These are phyloP conservation scores for Suhomyces bokatorum DNA, from an alignment of 1,139 yeast genomes.

Conservation along the genomic window DNA sequence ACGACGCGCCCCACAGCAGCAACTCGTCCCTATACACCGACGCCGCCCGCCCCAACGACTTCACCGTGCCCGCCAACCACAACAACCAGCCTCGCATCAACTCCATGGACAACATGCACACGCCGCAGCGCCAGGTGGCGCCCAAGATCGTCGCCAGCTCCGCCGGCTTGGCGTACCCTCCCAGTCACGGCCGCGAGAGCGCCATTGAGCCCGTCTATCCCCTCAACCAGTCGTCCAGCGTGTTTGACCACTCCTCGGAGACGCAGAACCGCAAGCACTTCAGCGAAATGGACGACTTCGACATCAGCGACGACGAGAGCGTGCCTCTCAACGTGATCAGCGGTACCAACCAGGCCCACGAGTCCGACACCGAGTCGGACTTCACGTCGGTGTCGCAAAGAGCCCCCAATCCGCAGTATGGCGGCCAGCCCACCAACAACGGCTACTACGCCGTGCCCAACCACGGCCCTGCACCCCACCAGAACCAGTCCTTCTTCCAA, in stretches of 20 bases:
- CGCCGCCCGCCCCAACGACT: conserved; percentile 40
- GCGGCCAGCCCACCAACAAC: conserved; percentile 8
- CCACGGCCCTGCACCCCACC: conserved; percentile 9
- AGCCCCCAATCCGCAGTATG: conserved; percentile 64
- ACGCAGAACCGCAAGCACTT: conserved; percentile 52
- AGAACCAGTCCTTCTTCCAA: conserved; percentile 15
- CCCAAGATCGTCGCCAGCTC: conserved; percentile 33
- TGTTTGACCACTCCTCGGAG: conserved; percentile 48
- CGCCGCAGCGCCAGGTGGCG: conserved; percentile 26
- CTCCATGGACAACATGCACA: conserved; percentile 8
- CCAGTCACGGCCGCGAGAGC: conserved; percentile 13
- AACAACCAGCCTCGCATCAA: conserved; percentile 6
- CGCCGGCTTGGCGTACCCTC: conserved; percentile 23
- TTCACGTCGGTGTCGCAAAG: conserved; percentile 82
- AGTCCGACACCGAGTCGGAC: conserved; percentile 50
- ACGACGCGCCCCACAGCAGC: conserved; percentile 11
- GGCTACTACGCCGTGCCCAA: conserved; percentile 17
- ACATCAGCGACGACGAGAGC: conserved; percentile 20
- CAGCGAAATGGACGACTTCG: conserved; percentile 41
- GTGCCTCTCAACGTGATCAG: conserved; percentile 9
- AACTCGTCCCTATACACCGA: conserved; percentile 34
- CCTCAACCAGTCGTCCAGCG: conserved; percentile 24
- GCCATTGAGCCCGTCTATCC: conserved; percentile 11
- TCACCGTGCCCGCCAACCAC: conserved; percentile 22
- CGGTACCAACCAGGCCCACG: conserved; percentile 14